Evolutionary conservation across 768 basidiomycete genomes (phyloP).

Genomic region (Dacryopinax primogenitus): DNA sequence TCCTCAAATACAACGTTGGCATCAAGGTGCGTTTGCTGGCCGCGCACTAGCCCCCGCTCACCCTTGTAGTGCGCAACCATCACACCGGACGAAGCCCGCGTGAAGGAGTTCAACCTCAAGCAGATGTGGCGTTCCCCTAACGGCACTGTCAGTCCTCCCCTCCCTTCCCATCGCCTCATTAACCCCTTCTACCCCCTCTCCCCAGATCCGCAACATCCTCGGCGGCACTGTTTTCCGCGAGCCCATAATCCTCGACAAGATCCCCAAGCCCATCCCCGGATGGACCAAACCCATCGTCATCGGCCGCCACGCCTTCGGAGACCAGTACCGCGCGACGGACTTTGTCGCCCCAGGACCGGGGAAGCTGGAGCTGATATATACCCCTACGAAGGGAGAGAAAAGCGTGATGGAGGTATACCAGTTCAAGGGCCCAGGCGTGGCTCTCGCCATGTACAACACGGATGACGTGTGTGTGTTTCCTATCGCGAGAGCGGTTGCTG

Average conservation of each 20-base stretch:
- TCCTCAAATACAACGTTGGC: slow-evolving; percentile 85
- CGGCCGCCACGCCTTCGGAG: slow-evolving; percentile 94
- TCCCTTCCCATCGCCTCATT: background rate
- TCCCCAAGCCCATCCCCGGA: slow-evolving; percentile 89
- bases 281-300: slow-evolving; percentile 96
- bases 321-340: slow-evolving; percentile 94
- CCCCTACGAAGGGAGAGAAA: slow-evolving; percentile 52
- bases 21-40: slow-evolving; percentile 46
- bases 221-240: slow-evolving; percentile 98
- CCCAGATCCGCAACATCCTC: slow-evolving; percentile 87
- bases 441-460: slow-evolving; percentile 97
- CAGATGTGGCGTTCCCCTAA: slow-evolving; percentile 98
- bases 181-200: slow-evolving; percentile 9
- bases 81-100: slow-evolving; percentile 93
- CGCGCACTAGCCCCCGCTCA: background rate
- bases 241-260: slow-evolving; percentile 81
- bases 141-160: slow-evolving; percentile 54
- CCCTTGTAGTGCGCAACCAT: slow-evolving; percentile 70
- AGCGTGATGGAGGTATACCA: slow-evolving; percentile 76
- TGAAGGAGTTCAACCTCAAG: slow-evolving; percentile 94
- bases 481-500: background rate
- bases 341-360: slow-evolving; percentile 83
- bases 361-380: slow-evolving; percentile 85
- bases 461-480: slow-evolving; percentile 51
- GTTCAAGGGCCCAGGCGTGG: slow-evolving; percentile 85